Percentiles rank a stretch among this genome's conserved stretches.
Conservation (phyloP, 495 filamentous ascomycete genomes). For the Penicillium arizonense region DNA sequence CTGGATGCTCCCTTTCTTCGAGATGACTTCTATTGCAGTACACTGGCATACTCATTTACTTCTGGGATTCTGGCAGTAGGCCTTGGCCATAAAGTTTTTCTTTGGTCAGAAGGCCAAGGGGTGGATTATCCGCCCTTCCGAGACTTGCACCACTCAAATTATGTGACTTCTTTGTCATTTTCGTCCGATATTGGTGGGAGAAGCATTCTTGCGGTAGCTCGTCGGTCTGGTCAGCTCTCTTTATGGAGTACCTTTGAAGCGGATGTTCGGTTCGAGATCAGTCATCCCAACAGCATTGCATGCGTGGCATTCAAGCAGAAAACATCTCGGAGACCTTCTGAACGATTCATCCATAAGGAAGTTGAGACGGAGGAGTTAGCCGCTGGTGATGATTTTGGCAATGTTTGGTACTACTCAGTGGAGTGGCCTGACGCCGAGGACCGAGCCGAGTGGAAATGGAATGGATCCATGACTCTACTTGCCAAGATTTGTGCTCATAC, state of each 20-base stretch:
- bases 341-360: constrained; percentile 29
- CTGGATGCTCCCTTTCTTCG: constrained; percentile 83
- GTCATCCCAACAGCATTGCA: constrained; percentile 67
- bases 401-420: constrained; percentile 83
- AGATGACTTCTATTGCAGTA: constrained; percentile 95
- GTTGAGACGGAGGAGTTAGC: constrained; percentile 70
- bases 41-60: constrained; percentile 78
- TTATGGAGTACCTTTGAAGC: constrained; percentile 61
- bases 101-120: constrained; percentile 77
- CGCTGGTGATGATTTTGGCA: constrained; percentile 84
- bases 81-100: constrained; percentile 75
- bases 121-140: constrained; percentile 46
- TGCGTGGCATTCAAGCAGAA: constrained; percentile 70
- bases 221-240: constrained; percentile 63
- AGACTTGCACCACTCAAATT: constrained; percentile 43
- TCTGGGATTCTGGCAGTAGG: constrained; percentile 80
- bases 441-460: constrained; percentile 59
- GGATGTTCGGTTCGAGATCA: constrained; percentile 69
- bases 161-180: constrained; percentile 84
- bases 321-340: constrained; percentile 40
- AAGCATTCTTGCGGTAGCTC: constrained; percentile 81
- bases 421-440: constrained; percentile 68
- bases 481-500: constrained; percentile 75
- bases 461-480: constrained; percentile 72
- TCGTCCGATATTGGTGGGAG: constrained; percentile 75